These are phyloP conservation scores for Elsinoe perseae DNA, from an alignment of 2,329 filamentous ascomycete species.

Conservation along the genomic window DNA sequence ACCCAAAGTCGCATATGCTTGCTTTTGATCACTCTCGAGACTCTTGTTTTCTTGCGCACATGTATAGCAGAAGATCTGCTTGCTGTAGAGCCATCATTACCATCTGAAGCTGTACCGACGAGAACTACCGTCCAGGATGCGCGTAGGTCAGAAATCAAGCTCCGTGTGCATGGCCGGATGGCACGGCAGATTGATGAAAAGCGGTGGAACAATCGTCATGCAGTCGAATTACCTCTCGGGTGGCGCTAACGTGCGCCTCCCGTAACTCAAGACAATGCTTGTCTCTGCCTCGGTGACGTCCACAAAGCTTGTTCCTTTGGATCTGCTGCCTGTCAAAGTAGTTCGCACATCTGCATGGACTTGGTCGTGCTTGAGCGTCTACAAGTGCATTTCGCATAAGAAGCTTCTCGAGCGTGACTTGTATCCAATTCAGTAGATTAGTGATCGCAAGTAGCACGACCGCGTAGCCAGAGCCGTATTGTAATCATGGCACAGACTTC, in stretches of 20 bases:
- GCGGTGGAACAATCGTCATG: neutral
- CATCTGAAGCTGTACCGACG: neutral
- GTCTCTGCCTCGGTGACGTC: slow-evolving; percentile 4
- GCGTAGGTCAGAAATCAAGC: neutral
- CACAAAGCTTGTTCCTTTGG: slow-evolving; percentile 10
- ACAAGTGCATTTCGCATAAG: neutral
- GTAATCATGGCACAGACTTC: neutral
- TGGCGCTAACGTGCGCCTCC: neutral
- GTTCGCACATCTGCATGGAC: neutral
- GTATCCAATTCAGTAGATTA: neutral
- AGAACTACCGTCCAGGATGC: neutral
- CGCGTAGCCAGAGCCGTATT: neutral
- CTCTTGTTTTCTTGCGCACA: neutral
- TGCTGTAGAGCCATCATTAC: neutral
- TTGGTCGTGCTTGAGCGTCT: neutral
- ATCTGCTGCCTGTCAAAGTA: neutral
- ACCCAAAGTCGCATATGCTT: neutral
- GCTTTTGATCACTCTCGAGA: neutral
- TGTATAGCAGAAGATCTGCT: neutral
- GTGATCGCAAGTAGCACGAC: neutral
- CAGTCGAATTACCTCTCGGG: neutral
- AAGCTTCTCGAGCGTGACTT: neutral
- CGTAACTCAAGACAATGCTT: slow-evolving; percentile 9
- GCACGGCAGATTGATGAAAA: slow-evolving; percentile 3
- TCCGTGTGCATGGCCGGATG: neutral